Evolutionary conservation across 2,329 filamentous ascomycete species (phyloP), one percentile per base, ranked within the genome.

Genomic region (Setomelanomma holmii): DNA sequence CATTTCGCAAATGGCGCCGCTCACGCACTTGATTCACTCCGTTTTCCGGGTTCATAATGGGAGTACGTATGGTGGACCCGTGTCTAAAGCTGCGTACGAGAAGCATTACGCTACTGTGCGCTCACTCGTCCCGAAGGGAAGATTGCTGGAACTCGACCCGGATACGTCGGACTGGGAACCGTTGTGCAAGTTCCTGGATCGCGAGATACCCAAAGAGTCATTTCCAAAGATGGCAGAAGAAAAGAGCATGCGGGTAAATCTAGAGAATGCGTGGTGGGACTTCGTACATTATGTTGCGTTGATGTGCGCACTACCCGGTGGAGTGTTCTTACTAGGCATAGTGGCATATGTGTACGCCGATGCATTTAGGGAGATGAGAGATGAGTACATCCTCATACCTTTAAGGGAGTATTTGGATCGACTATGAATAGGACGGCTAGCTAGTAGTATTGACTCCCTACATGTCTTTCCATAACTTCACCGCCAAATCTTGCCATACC

Each of bases 131-230:
- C 54, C 62, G 1, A 40, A 46, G 14, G 54, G 60, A 12, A 56
- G 49, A 19, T 39, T 73, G 22, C 46, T 74, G 16, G 68, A 73
- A 38, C 55, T 71, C 22, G 58, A 64, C n/a, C 55, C 61, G 2
- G 60, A 66, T 20, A 49, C 55, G 1, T 2, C 44, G 19, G 56
- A 43, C 3, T 74, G 71, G 71, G 55, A 60, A n/a, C 53, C 60
- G 19, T 44, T 74, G 17, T 73, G 69, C 45, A 40, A 51, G 2
- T 73, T 73, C 41, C 42, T 74, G 34, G 66, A 57, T 1, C 36
- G 53, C 6, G 45, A 62, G 22, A 58, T 66, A 8, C 67, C 63
- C 1, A 53, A 65, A 19, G 51, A 48, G 6, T 21, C 35, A 30
- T 72, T 57, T 51, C 69, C 69, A 8, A 40, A 22, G 19, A 33